Base-by-base conservation (phyloP, 1,284 basidiomycete genomes). In the Takashimella tepidaria region DNA sequence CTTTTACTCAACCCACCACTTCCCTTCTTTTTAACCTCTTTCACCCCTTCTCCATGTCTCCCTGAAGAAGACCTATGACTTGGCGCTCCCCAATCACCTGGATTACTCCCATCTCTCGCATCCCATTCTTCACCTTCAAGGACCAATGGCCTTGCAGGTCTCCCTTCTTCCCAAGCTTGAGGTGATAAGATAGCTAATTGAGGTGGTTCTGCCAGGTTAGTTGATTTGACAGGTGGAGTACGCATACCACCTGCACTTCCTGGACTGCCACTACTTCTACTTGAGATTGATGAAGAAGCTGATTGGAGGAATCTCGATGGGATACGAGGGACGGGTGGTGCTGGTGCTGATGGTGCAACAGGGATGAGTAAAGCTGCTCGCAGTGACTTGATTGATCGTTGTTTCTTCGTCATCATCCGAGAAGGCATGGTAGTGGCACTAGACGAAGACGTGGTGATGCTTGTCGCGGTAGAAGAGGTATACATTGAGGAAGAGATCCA, bases 91-190 rank as follows among this genome's bases (percentile, higher is more conserved):
- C 62, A 61, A 44, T 64, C 64, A 4, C 59, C 61, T 3, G 54
- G 52, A 3, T 47, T 47, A 22, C 47, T 42, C 2, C 59, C 62
- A 26, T 68, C 66, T 47, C 57, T 57, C 40, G 66, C 67, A 52
- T 73, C 72, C 68, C 68, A 75, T 53, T 76, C 74, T 44, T 72
- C 70, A 8, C 72, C 74, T 22, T 74, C 72, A 24, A 76, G 56
- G 1, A 72, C 62, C 43, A 75, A 55, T 31, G 67, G 64, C 21
- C 68, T 55, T 0, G 73, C 66, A 2, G 70, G 69, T 3, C 67
- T 55, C 10, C 72, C 72, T 5, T 67, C 69, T 45, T 69, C 68
- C 58, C 61, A 69, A 1, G 74, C 69, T 5, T 68, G 68, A 6
- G 74, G 74, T 41, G 64, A 68, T 42, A 67, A 67, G 22, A 76